These are phyloP conservation scores for Cystobasidiaceae sp. DNA, from an alignment of 1,284 basidiomycete genomes.

Conservation along the genomic window DNA sequence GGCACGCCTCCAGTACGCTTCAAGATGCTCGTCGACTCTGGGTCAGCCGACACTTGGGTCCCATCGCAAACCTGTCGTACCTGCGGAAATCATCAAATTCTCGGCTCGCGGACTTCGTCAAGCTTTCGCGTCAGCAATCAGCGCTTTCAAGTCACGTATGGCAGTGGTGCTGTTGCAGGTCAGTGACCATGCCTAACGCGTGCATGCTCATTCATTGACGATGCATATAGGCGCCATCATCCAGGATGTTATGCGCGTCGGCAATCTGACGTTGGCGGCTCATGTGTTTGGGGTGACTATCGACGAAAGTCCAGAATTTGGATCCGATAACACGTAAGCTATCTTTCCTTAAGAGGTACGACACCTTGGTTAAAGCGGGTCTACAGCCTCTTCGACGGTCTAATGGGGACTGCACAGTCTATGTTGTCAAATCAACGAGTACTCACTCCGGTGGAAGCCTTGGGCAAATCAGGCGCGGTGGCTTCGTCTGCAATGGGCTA, in stretches of 20 bases:
- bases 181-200: too few species aligned
- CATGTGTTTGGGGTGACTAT: conserved; percentile 70
- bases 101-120: conserved; percentile 62
- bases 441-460: conserved; percentile 67
- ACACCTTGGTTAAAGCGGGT: too few species aligned
- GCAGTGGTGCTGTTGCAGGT: conserved; percentile 45
- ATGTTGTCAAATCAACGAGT: conserved; percentile 61
- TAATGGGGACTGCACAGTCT: conserved; percentile 76
- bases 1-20: conserved; percentile 70
- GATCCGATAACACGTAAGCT: conserved; percentile 41
- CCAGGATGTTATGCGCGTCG: conserved; percentile 63
- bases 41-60: conserved; percentile 79
- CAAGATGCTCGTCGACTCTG: conserved; percentile 74
- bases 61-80: conserved; percentile 56
- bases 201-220: not conserved
- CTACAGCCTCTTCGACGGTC: conserved; percentile 73
- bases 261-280: conserved; percentile 54
- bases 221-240: conserved; percentile 56
- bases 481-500: conserved; percentile 67
- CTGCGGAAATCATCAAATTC: conserved; percentile 60
- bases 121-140: conserved; percentile 58
- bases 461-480: conserved; percentile 60
- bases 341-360: too few species aligned
- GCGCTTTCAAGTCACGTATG: conserved; percentile 68
- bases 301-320: conserved; percentile 62